Percentiles rank a stretch among this genome's conserved stretches.
Evolutionary conservation across 176 grass and related monocot species (phyloP).

Genomic region (Carex cristatella): DNA sequence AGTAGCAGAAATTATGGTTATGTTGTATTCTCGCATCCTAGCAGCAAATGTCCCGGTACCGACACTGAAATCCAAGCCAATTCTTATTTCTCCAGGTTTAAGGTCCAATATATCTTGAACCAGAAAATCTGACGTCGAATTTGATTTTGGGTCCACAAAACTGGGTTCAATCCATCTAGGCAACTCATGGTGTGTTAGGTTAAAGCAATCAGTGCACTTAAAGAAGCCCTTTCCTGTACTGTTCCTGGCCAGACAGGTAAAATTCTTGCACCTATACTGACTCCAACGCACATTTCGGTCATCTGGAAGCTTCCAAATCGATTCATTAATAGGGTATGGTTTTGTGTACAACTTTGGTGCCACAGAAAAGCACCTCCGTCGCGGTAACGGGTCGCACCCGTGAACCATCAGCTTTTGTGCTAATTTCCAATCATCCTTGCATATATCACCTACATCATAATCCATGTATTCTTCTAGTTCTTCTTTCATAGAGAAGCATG

Average conservation of each 20-base stretch:
- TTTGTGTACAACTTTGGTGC: slow-evolving; percentile 31
- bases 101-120: slow-evolving; percentile 24
- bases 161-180: slow-evolving; percentile 24
- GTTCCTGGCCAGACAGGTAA: slow-evolving; percentile 34
- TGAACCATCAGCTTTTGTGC: slow-evolving; percentile 38
- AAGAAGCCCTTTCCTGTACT: slow-evolving; percentile 36
- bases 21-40: slow-evolving; percentile 31
- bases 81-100: slow-evolving; percentile 35
- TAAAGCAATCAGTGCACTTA: slow-evolving; percentile 43
- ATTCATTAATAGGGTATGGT: slow-evolving; percentile 17
- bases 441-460: slow-evolving; percentile 38
- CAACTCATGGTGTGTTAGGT: slow-evolving; percentile 34
- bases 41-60: slow-evolving; percentile 41
- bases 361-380: slow-evolving; percentile 35
- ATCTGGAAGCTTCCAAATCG: slow-evolving; percentile 34
- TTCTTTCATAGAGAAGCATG: slow-evolving; percentile 43
- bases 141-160: slow-evolving; percentile 15
- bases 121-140: slow-evolving; percentile 31
- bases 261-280: slow-evolving; percentile 39
- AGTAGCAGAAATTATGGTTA: slow-evolving; percentile 33
- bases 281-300: slow-evolving; percentile 36
- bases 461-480: slow-evolving; percentile 44
- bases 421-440: slow-evolving; percentile 40
- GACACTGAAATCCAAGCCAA: slow-evolving; percentile 39
- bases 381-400: slow-evolving; percentile 38